Evolutionary conservation across 345 rosid genomes (phyloP), one percentile per base, ranked within the genome.

Genomic region (Limnanthes douglasii): DNA sequence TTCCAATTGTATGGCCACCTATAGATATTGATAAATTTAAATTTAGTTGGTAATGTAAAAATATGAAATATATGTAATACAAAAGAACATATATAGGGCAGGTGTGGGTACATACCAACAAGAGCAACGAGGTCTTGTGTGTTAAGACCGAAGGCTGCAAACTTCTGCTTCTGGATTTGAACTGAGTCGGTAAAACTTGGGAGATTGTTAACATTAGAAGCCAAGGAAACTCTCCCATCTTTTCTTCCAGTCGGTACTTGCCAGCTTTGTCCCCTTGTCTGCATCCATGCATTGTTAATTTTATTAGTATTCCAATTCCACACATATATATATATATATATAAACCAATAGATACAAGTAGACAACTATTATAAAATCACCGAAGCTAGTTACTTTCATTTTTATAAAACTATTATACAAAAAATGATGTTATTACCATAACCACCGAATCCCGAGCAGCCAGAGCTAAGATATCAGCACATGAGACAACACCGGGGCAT

Each of bases 1-100:
- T 73, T 8, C 81, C 81, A 1, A 73, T 53, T 0, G 81, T 69
- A 50, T 73, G 81, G 19, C 57, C 73, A 38, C 81, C 76, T 73
- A 43, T 25, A 41, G 5, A 9, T 37, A n/a, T n/a, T n/a, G n/a
- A n/a, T n/a, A n/a, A n/a, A n/a, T n/a, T n/a, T n/a, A n/a, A n/a
- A n/a, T n/a, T n/a, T n/a, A n/a, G n/a, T n/a, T n/a, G n/a, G n/a
- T n/a, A n/a, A n/a, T n/a, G n/a, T n/a, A n/a, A 26, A 26, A 26
- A 26, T 3, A 26, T n/a, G n/a, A n/a, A n/a, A n/a, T n/a, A n/a
- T n/a, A n/a, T n/a, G n/a, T n/a, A n/a, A n/a, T n/a, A n/a, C n/a
- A n/a, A 21, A 3, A 21, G 7, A 3, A 3, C 4, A 21, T 21
- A 3, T 21, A 3, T n/a, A 5, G n/a, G 2, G 4, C n/a, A 2